Evolutionary conservation across 192 early-diverging fungal genomes (phyloP).

Genomic region (Linnemannia elongata): DNA sequence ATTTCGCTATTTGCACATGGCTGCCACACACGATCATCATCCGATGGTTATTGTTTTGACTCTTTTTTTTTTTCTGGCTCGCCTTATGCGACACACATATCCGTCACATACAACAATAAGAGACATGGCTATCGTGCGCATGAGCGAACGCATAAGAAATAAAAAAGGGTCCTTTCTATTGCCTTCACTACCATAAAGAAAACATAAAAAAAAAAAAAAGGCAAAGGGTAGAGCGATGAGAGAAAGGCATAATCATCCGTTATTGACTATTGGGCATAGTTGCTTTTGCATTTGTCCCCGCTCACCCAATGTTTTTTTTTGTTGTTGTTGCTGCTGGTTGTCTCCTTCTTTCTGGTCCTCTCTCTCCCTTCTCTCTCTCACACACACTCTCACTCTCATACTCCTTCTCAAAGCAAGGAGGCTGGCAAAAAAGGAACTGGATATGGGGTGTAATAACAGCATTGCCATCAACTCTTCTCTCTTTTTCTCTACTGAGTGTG

Average conservation of each 20-base stretch:
- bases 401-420: not conserved
- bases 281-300: not conserved
- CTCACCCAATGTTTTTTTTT: not conserved
- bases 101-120: not conserved
- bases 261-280: not conserved
- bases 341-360: slow-evolving; percentile 10
- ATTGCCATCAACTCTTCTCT: not conserved
- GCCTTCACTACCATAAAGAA: not conserved
- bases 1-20: not conserved
- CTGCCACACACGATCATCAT: not conserved
- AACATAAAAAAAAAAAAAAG: slow-evolving; percentile 8
- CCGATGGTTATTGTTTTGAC: no score
- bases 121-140: not conserved
- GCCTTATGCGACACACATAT: not conserved
- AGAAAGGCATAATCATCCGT: no score
- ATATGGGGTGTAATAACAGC: not conserved
- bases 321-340: not conserved
- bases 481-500: not conserved
- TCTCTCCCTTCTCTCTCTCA: not conserved
- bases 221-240: not conserved
- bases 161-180: not conserved
- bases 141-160: not conserved
- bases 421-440: not conserved
- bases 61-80: no score
- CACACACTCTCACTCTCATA: not conserved